phyloP scores from a whole-genome alignment of 2,329 filamentous ascomycete genomes.

The Colletotrichum trifolii region DNA sequence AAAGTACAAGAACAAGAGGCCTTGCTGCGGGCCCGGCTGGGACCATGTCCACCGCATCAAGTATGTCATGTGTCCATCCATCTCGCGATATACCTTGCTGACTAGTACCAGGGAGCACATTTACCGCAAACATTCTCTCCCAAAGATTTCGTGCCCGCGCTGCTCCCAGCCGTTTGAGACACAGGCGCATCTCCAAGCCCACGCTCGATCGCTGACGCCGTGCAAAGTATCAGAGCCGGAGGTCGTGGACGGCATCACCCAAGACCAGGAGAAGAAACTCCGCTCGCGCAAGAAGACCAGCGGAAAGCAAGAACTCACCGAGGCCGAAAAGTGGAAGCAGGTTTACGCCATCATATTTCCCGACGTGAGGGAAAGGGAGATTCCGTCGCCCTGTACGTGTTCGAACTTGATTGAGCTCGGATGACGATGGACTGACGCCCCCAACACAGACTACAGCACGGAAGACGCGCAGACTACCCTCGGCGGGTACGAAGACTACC shows the following conservation, averaged over 20 bases:
- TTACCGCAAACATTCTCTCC: slow-evolving; percentile 50
- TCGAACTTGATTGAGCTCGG: neutral
- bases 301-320: slow-evolving; percentile 45
- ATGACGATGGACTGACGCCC: slow-evolving; percentile 1
- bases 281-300: slow-evolving; percentile 46
- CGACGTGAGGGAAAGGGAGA: slow-evolving; percentile 39
- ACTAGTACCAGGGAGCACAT: slow-evolving; percentile 47
- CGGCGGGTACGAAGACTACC: slow-evolving; percentile 40
- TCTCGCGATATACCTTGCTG: neutral
- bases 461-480: slow-evolving; percentile 39
- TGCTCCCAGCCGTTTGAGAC: slow-evolving; percentile 50
- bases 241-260: slow-evolving; percentile 50
- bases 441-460: slow-evolving; percentile 46
- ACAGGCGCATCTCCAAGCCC: slow-evolving; percentile 45
- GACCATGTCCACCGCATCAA: slow-evolving; percentile 53
- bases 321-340: slow-evolving; percentile 51
- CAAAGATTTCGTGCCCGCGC: slow-evolving; percentile 45
- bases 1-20: slow-evolving; percentile 47
- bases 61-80: slow-evolving; percentile 27
- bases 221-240: slow-evolving; percentile 40
- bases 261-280: slow-evolving; percentile 48
- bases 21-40: slow-evolving; percentile 51
- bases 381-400: slow-evolving; percentile 34
- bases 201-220: slow-evolving; percentile 42
- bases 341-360: slow-evolving; percentile 52